These are phyloP conservation scores for Cystobasidium sp. DNA, from an alignment of 1,284 basidiomycete species.

Conservation along the genomic window DNA sequence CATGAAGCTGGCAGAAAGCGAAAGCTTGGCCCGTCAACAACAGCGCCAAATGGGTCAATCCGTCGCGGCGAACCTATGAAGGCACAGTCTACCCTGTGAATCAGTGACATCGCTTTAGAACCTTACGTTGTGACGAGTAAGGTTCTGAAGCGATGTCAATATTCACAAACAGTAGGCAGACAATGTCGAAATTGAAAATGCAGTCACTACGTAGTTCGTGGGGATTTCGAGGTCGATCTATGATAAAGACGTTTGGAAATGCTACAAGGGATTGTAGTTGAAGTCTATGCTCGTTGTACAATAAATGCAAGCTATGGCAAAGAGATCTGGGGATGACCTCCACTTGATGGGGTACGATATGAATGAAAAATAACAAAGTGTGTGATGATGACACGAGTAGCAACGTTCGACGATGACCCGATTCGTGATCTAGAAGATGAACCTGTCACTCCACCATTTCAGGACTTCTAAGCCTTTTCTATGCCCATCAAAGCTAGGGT, in stretches of 20 bases:
- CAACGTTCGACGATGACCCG: background rate
- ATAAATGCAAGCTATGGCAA: background rate
- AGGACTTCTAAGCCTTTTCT: slow-evolving; percentile 47
- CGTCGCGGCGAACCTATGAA: background rate
- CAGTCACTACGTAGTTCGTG: too few relatives aligned
- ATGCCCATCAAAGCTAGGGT: slow-evolving; percentile 39
- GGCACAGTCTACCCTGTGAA: background rate
- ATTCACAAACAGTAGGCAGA: too few relatives aligned
- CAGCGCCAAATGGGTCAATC: background rate
- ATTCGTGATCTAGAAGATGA: slow-evolving; percentile 29
- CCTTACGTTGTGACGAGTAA: too few relatives aligned
- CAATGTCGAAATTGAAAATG: too few relatives aligned
- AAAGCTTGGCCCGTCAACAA: slow-evolving; percentile 3
- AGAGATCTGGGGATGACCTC: background rate
- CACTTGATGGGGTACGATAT: too few relatives aligned
- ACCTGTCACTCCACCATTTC: slow-evolving; percentile 46
- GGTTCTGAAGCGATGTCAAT: too few relatives aligned
- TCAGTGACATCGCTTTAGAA: background rate
- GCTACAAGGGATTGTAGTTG: background rate
- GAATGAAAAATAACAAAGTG: background rate
- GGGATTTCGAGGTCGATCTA: too few relatives aligned
- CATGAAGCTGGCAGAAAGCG: slow-evolving; percentile 26
- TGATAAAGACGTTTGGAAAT: background rate
- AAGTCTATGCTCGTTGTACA: background rate
- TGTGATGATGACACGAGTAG: background rate